Evolutionary conservation across 768 basidiomycete genomes (phyloP).

Genomic region (Trametes coccinea): DNA sequence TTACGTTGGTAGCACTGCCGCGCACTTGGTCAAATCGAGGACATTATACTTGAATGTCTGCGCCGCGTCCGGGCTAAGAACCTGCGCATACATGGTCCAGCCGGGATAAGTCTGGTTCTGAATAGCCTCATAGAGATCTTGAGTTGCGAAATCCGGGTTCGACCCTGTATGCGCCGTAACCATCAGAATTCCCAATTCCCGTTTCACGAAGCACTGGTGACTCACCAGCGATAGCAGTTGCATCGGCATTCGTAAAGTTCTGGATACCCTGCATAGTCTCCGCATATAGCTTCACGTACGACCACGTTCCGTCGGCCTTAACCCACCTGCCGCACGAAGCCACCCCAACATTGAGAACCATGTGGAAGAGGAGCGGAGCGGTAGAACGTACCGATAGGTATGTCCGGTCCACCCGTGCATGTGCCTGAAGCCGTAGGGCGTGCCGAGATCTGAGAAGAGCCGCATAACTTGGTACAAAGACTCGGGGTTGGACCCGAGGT

Average conservation of each 20-base stretch:
- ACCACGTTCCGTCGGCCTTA: slow-evolving; percentile 48
- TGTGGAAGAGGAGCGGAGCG: background rate
- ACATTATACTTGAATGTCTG: slow-evolving; percentile 53
- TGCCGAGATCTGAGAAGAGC: slow-evolving; percentile 56
- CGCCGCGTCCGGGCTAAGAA: slow-evolving; percentile 52
- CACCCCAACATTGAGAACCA: background rate
- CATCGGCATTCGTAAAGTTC: slow-evolving; percentile 40
- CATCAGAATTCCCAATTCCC: background rate
- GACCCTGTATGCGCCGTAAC: slow-evolving; percentile 7
- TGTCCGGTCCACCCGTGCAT: slow-evolving; percentile 55
- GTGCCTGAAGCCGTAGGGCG: slow-evolving; percentile 50
- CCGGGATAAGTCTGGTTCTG: slow-evolving; percentile 52
- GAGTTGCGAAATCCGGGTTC: slow-evolving; percentile 53
- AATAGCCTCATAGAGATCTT: slow-evolving; percentile 58
- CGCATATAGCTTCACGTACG: slow-evolving; percentile 51
- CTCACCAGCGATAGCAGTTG: slow-evolving; percentile 39
- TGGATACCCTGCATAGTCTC: slow-evolving; percentile 35
- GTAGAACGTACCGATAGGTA: slow-evolving; percentile 39
- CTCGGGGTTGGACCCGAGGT: slow-evolving; percentile 48
- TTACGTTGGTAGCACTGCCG: background rate
- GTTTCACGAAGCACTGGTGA: background rate
- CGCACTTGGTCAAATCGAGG: slow-evolving; percentile 50
- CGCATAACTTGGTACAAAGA: slow-evolving; percentile 50
- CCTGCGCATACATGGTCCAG: slow-evolving; percentile 60
- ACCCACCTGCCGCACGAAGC: slow-evolving; percentile 29